phyloP scores from a whole-genome alignment of 2,329 filamentous ascomycete species.

The Botrytis porri region DNA sequence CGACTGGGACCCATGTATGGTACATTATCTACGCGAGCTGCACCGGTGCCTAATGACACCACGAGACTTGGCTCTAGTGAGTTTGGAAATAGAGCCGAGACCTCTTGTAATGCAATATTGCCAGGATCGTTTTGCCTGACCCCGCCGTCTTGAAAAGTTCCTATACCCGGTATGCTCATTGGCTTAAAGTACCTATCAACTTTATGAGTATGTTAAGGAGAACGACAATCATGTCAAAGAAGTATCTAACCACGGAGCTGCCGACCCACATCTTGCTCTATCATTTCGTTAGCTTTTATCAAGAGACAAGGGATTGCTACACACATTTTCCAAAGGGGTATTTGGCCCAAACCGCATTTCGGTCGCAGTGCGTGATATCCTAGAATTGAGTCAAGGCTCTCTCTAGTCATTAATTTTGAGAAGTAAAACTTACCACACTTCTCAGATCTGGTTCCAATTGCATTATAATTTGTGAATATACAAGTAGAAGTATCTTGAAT shows the following conservation, averaged over 20 bases:
- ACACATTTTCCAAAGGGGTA: neutral
- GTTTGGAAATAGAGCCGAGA: constrained; percentile 23
- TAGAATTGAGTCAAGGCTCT: neutral
- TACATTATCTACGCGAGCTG: constrained; percentile 8
- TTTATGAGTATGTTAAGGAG: too few relatives aligned
- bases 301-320: neutral
- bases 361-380: neutral
- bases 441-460: neutral
- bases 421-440: constrained; percentile 13
- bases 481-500: neutral
- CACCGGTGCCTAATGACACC: constrained; percentile 27
- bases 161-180: constrained; percentile 18
- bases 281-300: neutral
- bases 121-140: constrained; percentile 21
- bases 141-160: constrained; percentile 21
- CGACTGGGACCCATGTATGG: constrained; percentile 5
- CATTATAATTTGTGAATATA: constrained; percentile 21
- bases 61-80: constrained; percentile 23
- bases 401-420: too few relatives aligned
- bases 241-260: neutral
- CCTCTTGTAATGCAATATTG: constrained; percentile 21
- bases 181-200: constrained; percentile 18
- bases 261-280: neutral
- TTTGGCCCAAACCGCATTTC: neutral
- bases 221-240: too few relatives aligned